Base-by-base conservation (phyloP, 2,329 filamentous ascomycete genomes). In the Exophiala oligosperma region DNA sequence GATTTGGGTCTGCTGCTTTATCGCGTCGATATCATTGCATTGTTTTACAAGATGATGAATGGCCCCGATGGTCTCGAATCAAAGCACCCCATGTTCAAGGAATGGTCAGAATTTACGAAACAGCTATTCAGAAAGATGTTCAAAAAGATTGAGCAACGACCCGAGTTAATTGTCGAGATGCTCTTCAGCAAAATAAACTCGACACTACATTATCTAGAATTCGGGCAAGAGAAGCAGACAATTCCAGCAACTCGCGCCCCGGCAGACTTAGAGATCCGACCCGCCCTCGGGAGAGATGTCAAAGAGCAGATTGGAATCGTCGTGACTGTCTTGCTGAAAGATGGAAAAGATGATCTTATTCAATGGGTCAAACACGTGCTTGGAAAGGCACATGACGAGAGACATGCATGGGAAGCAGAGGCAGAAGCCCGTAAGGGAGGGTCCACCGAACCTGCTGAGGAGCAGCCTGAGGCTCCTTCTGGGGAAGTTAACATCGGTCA, bases 41-140 rank as follows among this genome's bases (percentile, higher is more conserved):
- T 97, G 1, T 87, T 99, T 50, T 87, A 96, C 70, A 88, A 86
- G 69, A 92, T 99, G 85, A 89, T 97, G 73, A 95, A 95, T 71
- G 93, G 93, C 0, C 90, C 91, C 0, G 84, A 90, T 58, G 84
- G 88, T 1, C 76, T 97, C 32, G 86, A 92, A 68, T 82, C 81
- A 35, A 80, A 81, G 17, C 84, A 82, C 11, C 72, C 81, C n/a
- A 81, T 84, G 59, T 96, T 84, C 75, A 89, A 86, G 67, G 94
- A 99, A 67, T 97, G 93, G 91, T 89, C 96, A 69, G 91, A 96
- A 67, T 80, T 99, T 37, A 84, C 91, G 3, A 89, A 87, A 71
- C 92, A 97, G 68, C 82, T 97, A 40, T 83, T 97, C 64, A 86
- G 88, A 65, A 88, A 87, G 68, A 88, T 93, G 63, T 82, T 91